Evolutionary conservation across 768 basidiomycete species (phyloP).

Genomic region (Tulasnella sp.): DNA sequence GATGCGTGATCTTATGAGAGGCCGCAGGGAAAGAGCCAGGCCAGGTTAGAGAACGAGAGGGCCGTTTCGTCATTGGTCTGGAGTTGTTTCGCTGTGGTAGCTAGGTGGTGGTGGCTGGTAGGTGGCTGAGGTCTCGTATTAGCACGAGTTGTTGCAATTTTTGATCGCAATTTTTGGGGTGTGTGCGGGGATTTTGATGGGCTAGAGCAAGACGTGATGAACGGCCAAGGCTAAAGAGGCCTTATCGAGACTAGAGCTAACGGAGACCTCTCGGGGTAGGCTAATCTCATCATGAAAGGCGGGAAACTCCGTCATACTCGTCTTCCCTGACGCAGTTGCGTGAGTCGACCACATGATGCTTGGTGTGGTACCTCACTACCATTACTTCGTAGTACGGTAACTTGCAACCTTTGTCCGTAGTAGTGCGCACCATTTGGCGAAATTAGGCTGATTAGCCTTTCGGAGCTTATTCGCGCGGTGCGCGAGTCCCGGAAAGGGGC

Average conservation of each 20-base stretch:
- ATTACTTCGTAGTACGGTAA: not conserved
- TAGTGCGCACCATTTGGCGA: too few relatives aligned
- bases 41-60: too few relatives aligned
- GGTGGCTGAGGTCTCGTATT: not conserved
- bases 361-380: not conserved
- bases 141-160: not conserved
- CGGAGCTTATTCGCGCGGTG: not conserved
- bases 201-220: not conserved
- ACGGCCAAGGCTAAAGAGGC: not conserved
- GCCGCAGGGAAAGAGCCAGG: too few relatives aligned
- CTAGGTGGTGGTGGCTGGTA: not conserved
- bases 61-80: not conserved
- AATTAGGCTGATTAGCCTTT: not conserved
- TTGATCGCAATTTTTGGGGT: not conserved
- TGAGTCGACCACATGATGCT: not conserved
- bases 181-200: not conserved
- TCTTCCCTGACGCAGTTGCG: not conserved
- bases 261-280: not conserved
- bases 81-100: not conserved
- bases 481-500: not conserved
- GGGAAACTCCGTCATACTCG: not conserved
- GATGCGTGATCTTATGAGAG: not conserved
- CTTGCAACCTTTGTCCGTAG: not conserved
- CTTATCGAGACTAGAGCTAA: not conserved
- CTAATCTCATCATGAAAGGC: not conserved